Base-by-base conservation (phyloP, 805 yeast species). In the Candida cerambycidarum region DNA sequence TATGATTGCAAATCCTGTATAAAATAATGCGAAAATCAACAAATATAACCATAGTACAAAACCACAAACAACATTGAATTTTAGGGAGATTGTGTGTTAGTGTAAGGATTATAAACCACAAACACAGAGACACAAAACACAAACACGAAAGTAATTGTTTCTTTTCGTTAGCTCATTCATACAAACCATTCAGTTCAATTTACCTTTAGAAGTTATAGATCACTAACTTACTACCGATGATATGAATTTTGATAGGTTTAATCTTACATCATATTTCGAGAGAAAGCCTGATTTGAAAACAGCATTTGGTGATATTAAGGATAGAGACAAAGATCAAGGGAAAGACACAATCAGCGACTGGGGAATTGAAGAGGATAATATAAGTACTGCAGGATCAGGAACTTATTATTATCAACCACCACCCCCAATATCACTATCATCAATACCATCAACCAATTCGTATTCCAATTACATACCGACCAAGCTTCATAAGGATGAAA, bases 321-420 rank as follows among this genome's bases (percentile, higher is more conserved):
- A 33, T n/a, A 13, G 29, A 16, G 13, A 21, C 11, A n/a, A n/a
- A 14, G 8, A n/a, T 12, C 25, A 23, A 12, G 8, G 14, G 32
- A 34, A 34, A 10, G 44, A 41, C 19, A 39, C 44, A 3, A 38
- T 49, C 24, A 60, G 67, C 38, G 70, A 64, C 46, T 65, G 71
- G 71, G 71, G 71, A 5, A 64, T 65, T 16, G 71, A 65, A 39
- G 53, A 46, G 28, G 13, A 21, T 19, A 13, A 14, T 28, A 4
- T 19, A 12, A 46, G 41, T 21, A 31, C 36, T 37, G 11, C 33
- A n/a, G 34, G 41, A 11, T 37, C 38, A 15, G 23, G 19, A 13
- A 11, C 27, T 9, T 25, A 18, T n/a, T 32, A 13, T 25, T 23
- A 25, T 15, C 32, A 35, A 3, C 41, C 15, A 19, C 41, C 33